Percentiles rank a stretch among this genome's conserved stretches.
These are phyloP conservation scores for Colletotrichum sansevieriae DNA, from an alignment of 2,329 filamentous ascomycete species.

Conservation along the genomic window DNA sequence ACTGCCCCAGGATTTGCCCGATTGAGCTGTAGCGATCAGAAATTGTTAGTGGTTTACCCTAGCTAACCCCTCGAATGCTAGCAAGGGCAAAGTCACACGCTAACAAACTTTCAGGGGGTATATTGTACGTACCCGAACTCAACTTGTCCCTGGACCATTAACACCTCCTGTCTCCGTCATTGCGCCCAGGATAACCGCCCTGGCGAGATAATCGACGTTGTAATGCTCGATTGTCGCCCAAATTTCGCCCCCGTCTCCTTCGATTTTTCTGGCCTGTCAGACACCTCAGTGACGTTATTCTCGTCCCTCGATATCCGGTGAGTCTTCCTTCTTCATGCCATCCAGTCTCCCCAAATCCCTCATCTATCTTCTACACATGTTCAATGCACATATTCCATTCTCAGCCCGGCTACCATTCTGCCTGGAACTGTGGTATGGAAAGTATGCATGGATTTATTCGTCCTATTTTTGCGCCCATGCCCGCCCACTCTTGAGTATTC, in stretches of 20 bases:
- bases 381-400: conserved; percentile 21
- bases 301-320: conserved; percentile 17
- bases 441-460: conserved; percentile 30
- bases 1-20: no score
- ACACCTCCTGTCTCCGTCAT: conserved; percentile 33
- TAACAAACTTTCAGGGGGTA: no score
- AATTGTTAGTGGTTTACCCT: no score
- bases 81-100: no score
- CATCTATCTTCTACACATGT: conserved; percentile 9
- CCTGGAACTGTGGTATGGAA: conserved; percentile 22
- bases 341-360: not conserved
- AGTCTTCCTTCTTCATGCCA: conserved; percentile 5
- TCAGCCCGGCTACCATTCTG: conserved; percentile 23
- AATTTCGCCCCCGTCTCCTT: conserved; percentile 21
- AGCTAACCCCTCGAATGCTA: no score
- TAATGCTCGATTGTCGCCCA: conserved; percentile 28
- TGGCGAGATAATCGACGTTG: conserved; percentile 22
- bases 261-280: not conserved
- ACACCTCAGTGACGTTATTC: conserved; percentile 37
- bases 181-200: conserved; percentile 35
- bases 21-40: no score
- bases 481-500: conserved; percentile 1
- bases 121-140: conserved; percentile 6
- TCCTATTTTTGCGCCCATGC: conserved; percentile 36
- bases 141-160: conserved; percentile 24